Base-by-base conservation (phyloP, 345 rosid species). In the Salix udensis region DNA sequence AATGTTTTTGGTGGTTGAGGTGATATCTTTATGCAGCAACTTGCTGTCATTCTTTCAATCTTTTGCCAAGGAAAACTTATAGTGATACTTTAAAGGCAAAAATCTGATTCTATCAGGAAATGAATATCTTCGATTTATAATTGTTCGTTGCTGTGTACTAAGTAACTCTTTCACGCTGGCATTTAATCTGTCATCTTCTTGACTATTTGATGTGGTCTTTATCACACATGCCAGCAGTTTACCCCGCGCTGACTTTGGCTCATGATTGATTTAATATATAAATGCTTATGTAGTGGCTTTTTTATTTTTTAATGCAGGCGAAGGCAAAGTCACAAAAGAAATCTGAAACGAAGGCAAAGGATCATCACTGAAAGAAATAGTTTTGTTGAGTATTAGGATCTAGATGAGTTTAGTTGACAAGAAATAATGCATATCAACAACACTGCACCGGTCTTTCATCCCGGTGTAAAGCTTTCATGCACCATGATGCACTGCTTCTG, bases 291-390 rank as follows among this genome's bases (percentile, higher is more conserved):
- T 67, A 39, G 26, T 68, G 55, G 31, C 28, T 26, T 68, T 68
- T 2, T 9, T 61, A 46, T 68, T 60, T 37, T 15, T 14, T 19
- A 66, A 50, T 70, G 34, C 87, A 89, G 93, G 84, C 86, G 1
- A 85, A 85, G 83, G 91, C 79, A 44, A 84, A 84, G 68, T 79
- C 83, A 26, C 83, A 84, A 2, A 74, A 77, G 83, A 84, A 81
- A 81, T 85, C 81, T 23, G 83, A 78, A 79, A 83, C 83, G 39
- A 85, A 85, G 84, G 89, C 79, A 42, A 84, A 84, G 79, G 90
- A 88, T 68, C 88, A 84, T 72, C 88, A 88, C 74, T 89, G 77
- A 85, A 53, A 73, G 67, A 71, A 70, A 64, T 24, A 70, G 15
- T 52, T 82, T 64, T 60, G 52, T 80, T 78, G 58, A 37, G 18